These are phyloP conservation scores for Trypanosoma boissoni DNA, from an alignment of 208 protist genomes.

Conservation along the genomic window DNA sequence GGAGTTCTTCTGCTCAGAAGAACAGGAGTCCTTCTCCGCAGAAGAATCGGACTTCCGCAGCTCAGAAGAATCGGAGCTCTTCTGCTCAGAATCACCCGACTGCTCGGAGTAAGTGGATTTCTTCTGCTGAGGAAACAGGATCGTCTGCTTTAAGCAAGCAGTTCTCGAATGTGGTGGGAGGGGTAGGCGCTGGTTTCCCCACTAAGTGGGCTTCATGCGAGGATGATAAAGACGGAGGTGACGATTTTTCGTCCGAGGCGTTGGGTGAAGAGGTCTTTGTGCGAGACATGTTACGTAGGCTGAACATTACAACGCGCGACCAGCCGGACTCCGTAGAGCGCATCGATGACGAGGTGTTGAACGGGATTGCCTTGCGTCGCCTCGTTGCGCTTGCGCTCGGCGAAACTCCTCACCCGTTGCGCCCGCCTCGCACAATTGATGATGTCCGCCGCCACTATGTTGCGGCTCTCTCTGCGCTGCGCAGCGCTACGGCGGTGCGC, in stretches of 20 bases:
- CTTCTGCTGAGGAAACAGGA: too few relatives aligned
- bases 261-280: conserved; percentile 29
- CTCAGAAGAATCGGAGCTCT: too few relatives aligned
- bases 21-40: too few relatives aligned
- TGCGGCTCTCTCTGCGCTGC: neutral
- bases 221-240: too few relatives aligned
- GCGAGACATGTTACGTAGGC: conserved; percentile 66
- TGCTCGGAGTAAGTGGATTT: too few relatives aligned
- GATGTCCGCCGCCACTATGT: conserved; percentile 57
- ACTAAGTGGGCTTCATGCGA: too few relatives aligned
- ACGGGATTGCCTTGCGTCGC: conserved; percentile 59
- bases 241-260: neutral
- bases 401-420: neutral
- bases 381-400: conserved; percentile 29
- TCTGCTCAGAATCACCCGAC: too few relatives aligned
- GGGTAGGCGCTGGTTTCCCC: too few relatives aligned
- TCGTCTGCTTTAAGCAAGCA: too few relatives aligned
- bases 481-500: neutral
- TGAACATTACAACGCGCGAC: conserved; percentile 54
- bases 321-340: conserved; percentile 1
- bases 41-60: too few relatives aligned
- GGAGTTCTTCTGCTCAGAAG: too few relatives aligned
- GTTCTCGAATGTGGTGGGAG: too few relatives aligned
- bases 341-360: conserved; percentile 63
- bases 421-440: conserved; percentile 31